Percentiles rank a stretch among this genome's conserved stretches.
These are phyloP conservation scores for Phytophthora crassamura DNA, from an alignment of 352 stramenopile genomes.

Conservation along the genomic window DNA sequence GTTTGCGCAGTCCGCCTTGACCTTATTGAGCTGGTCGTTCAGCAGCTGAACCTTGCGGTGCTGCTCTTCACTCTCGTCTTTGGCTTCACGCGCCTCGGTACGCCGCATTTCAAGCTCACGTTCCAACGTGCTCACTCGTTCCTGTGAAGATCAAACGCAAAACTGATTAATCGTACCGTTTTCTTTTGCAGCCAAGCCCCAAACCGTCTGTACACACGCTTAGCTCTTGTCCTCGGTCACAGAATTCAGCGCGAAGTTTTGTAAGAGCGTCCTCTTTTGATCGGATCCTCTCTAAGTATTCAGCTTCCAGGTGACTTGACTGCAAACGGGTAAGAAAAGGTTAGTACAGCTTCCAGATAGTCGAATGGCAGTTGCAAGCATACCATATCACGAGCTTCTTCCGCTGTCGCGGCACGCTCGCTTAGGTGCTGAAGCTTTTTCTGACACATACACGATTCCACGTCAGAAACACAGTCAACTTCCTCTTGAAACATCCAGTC, in stretches of 20 bases:
- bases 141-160: slow-evolving; percentile 15
- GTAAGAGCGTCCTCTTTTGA: slow-evolving; percentile 59
- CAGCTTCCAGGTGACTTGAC: slow-evolving; percentile 52
- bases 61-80: slow-evolving; percentile 74
- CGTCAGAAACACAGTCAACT: neutral
- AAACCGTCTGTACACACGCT: slow-evolving; percentile 40
- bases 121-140: slow-evolving; percentile 51
- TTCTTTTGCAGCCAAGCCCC: neutral
- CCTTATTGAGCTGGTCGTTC: slow-evolving; percentile 80
- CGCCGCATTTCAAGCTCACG: slow-evolving; percentile 69
- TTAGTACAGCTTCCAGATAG: neutral
- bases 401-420: slow-evolving; percentile 54
- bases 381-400: slow-evolving; percentile 72
- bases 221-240: slow-evolving; percentile 60
- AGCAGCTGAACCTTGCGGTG: slow-evolving; percentile 65
- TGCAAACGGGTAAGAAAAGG: slow-evolving; percentile 18
- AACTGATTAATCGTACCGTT: neutral
- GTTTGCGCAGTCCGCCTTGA: slow-evolving; percentile 68
- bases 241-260: slow-evolving; percentile 57
- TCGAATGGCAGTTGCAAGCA: neutral
- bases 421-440: slow-evolving; percentile 55
- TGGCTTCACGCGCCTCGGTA: slow-evolving; percentile 57
- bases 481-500: neutral
- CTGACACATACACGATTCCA: slow-evolving; percentile 18
- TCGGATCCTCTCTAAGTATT: slow-evolving; percentile 54